A percentile compares a stretch with the other conserved stretches of the same genome.
Conservation (phyloP, 495 filamentous ascomycete genomes). For the Neurospora discreta region DNA sequence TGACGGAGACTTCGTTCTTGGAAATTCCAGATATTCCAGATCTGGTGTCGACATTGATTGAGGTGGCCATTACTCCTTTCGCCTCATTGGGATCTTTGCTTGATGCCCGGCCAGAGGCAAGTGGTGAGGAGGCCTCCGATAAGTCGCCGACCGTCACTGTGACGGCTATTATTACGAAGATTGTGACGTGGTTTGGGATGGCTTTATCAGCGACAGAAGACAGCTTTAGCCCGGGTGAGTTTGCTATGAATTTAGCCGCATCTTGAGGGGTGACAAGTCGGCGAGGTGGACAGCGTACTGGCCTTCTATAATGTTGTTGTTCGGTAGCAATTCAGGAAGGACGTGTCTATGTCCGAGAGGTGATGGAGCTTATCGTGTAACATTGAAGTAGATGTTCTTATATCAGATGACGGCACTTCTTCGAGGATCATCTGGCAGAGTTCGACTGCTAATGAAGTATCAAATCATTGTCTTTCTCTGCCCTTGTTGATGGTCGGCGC, state of each 20-base stretch:
- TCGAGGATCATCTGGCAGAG: neutral
- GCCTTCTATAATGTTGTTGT: too few species aligned
- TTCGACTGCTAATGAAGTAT: neutral
- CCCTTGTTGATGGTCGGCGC: neutral
- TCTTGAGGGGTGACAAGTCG: too few species aligned
- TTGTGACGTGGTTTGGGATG: neutral
- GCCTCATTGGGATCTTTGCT: neutral
- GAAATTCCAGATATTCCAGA: neutral
- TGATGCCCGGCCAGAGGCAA: neutral
- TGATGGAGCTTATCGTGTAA: neutral
- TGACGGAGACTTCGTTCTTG: slow-evolving; percentile 2
- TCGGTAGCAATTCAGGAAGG: neutral
- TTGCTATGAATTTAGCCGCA: too few species aligned
- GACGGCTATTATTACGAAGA: neutral
- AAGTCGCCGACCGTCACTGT: neutral
- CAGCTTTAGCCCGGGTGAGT: neutral
- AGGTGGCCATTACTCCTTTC: neutral
- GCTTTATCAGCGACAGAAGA: neutral
- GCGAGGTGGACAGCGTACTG: too few species aligned
- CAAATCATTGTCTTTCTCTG: neutral
- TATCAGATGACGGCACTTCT: neutral
- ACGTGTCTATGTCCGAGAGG: neutral
- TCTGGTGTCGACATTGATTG: neutral
- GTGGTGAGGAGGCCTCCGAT: neutral
- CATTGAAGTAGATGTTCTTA: neutral